Conservation (phyloP, 192 early-diverging fungal species). For the Coemansia sp. region DNA sequence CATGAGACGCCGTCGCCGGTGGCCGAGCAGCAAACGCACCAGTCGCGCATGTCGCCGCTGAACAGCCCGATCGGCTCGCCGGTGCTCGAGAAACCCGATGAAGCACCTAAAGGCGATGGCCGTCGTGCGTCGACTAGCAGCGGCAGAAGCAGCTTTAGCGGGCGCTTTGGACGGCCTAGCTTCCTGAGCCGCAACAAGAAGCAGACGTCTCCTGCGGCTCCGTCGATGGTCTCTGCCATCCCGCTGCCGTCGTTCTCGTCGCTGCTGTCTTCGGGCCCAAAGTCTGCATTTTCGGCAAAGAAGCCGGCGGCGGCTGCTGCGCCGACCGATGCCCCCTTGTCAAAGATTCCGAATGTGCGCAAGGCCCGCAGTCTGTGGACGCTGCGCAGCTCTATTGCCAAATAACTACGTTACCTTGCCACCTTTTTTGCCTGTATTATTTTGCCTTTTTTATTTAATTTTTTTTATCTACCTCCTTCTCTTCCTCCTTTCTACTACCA, state of each 20-base stretch:
- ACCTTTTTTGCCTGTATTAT: background rate
- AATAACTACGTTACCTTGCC: background rate
- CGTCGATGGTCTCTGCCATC: slow-evolving; percentile 22
- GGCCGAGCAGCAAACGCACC: background rate
- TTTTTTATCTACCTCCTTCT: background rate
- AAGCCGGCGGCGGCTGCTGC: background rate
- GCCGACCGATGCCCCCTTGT: background rate
- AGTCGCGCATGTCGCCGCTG: slow-evolving; percentile 31
- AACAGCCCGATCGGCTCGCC: slow-evolving; percentile 19
- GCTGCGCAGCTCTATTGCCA: slow-evolving; percentile 4
- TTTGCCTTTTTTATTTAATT: background rate
- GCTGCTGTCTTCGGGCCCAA: background rate
- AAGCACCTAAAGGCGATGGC: background rate
- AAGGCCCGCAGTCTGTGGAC: slow-evolving; percentile 40
- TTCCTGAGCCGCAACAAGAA: slow-evolving; percentile 17
- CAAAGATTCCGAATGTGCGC: slow-evolving; percentile 25
- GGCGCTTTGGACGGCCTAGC: slow-evolving; percentile 11
- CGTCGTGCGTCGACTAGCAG: background rate
- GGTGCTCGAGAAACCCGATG: background rate
- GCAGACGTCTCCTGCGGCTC: slow-evolving; percentile 2
- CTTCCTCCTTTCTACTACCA: no score
- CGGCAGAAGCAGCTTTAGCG: slow-evolving; percentile 10
- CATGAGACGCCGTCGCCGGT: slow-evolving; percentile 1
- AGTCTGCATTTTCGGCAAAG: background rate
- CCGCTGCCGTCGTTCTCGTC: slow-evolving; percentile 20